Evolutionary conservation across 1,139 yeast genomes (phyloP), one percentile per base, ranked within the genome.

Genomic region (Blastobotrys buckinghamii): DNA sequence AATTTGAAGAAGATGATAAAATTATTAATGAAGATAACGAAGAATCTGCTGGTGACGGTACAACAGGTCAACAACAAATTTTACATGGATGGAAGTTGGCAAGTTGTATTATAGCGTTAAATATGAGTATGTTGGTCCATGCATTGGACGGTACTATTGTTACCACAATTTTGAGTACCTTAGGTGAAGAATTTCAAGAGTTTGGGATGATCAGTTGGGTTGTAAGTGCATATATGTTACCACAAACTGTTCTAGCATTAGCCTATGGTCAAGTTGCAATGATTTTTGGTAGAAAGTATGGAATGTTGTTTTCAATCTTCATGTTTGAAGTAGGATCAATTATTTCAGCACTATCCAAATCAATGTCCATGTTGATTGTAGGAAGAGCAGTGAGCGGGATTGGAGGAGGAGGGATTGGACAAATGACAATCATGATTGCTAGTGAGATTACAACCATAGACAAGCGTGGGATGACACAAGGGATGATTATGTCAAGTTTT

Each of bases 131-230:
- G 52, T 81, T 82, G 57, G 65, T 82, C 32, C 77, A 78, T 10
- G 87, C 88, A 0, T 63, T 83, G 39, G 90, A 83, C 60, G 84
- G 80, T 57, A 82, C 88, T 12, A 82, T 84, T 52, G 78, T 80
- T 1, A 68, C 79, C 1, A 79, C 88, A 1, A 68, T 81, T 7
- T 66, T 82, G 47, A 27, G 39, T 9, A 15, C 24, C 43, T 81
- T 83, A 6, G 81, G 82, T 2, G 65, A 69, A 40, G 68, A 79
- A 54, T 81, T 83, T 60, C 60, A 72, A 37, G 73, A 73, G 6
- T 79, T 79, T 56, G 74, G 76, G 15, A 73, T 78, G 55, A 69
- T 80, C 19, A 81, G 81, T 8, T 81, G 88, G 87, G 58, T 81
- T 39, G 68, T 80, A 3, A 67, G 82, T 1, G 87, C 82, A 1